Percentiles rank a stretch among this genome's conserved stretches.
Conservation (phyloP, 257 asterid genomes). For the Solanum chaucha region DNA sequence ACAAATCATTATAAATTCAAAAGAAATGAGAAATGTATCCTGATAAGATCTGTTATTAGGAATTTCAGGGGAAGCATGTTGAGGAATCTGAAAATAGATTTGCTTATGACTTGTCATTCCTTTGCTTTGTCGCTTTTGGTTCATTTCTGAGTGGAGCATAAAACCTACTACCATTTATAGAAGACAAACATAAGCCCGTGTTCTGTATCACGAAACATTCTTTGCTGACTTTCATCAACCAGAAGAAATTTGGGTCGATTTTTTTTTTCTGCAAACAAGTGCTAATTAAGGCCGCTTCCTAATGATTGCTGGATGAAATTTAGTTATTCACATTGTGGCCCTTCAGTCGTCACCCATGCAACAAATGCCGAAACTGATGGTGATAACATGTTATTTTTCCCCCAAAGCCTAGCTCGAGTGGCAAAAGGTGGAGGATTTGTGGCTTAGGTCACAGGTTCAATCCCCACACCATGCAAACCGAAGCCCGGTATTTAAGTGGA, state of each 20-base stretch:
- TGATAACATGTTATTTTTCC: background rate
- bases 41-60: background rate
- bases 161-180: background rate
- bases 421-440: background rate
- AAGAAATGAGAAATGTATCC: background rate
- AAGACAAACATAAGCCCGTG: background rate
- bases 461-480: background rate
- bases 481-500: background rate
- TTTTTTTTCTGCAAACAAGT: background rate
- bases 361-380: background rate
- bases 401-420: background rate
- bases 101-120: background rate
- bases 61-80: background rate
- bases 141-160: background rate
- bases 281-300: background rate
- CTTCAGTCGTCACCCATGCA: background rate
- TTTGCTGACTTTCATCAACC: background rate
- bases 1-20: background rate
- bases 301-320: background rate
- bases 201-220: background rate
- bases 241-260: background rate
- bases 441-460: background rate
- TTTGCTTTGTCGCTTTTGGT: background rate
- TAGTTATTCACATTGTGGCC: background rate
- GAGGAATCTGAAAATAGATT: background rate